Conservation (phyloP, 148 eudicot genomes). For the Amaranthus cruentus region DNA sequence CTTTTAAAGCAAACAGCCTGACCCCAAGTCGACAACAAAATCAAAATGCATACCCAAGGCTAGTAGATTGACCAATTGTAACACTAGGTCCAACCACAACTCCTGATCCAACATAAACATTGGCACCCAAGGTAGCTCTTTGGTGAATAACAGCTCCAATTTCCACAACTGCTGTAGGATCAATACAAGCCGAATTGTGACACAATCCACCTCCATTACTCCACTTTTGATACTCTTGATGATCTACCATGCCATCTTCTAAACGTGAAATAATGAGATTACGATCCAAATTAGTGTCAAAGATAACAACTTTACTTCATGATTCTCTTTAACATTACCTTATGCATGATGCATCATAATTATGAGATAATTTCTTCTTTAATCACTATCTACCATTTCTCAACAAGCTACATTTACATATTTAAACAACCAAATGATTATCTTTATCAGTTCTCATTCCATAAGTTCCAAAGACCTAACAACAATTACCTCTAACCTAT, state of each 20-base stretch:
- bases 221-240: conserved; percentile 56
- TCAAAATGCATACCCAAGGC: conserved; percentile 53
- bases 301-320: neutral
- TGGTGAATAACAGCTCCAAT: conserved; percentile 80
- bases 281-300: conserved; percentile 2
- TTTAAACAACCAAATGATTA: no score
- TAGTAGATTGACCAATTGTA: conserved; percentile 66
- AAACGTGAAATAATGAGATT: conserved; percentile 31
- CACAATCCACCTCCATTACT: conserved; percentile 72
- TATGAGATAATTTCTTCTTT: no score
- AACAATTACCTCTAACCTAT: no score
- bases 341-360: neutral
- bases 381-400: no score
- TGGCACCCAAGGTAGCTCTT: conserved; percentile 49
- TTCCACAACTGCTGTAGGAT: conserved; percentile 63
- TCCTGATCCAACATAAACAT: conserved; percentile 79
- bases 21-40: neutral
- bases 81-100: conserved; percentile 72
- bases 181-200: conserved; percentile 59
- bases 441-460: no score
- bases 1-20: neutral
- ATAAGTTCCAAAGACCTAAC: no score
- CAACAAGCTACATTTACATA: no score
- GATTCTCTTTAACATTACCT: neutral
- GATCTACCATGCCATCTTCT: conserved; percentile 35